phyloP scores from a whole-genome alignment of 345 rosid species.

The Ricinus communis region DNA sequence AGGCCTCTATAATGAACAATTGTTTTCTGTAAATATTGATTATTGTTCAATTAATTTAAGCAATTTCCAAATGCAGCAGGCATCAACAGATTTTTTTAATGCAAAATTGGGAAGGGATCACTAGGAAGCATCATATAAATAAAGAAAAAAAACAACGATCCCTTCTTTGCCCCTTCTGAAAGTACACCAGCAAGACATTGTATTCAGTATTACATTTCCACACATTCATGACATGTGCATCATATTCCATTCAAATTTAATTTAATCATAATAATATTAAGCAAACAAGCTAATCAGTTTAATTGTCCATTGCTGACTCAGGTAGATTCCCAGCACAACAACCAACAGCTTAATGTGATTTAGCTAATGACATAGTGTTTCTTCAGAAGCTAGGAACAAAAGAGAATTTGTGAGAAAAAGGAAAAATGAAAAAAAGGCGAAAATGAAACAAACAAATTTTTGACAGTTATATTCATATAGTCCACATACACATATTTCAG shows the following conservation, averaged over 20 bases:
- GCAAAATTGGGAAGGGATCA: not conserved
- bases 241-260: not conserved
- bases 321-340: not conserved
- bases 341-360: not conserved
- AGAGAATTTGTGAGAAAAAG: too few species aligned
- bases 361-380: not conserved
- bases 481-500: not conserved
- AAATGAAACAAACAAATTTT: too few species aligned
- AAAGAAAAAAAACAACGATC: not conserved
- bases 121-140: not conserved
- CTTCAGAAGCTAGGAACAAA: too few species aligned
- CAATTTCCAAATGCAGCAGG: slow-evolving; percentile 10
- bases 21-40: slow-evolving; percentile 5
- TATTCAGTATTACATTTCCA: not conserved
- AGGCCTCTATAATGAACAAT: not conserved
- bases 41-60: slow-evolving; percentile 16
- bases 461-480: too few species aligned
- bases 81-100: not conserved
- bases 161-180: not conserved
- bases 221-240: not conserved
- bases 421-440: too few species aligned
- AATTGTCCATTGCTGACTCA: not conserved
- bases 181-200: not conserved
- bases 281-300: not conserved
- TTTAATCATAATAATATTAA: not conserved